These are phyloP conservation scores for Chrysoporthe deuterocubensis DNA, from an alignment of 2,329 filamentous ascomycete species.

Conservation along the genomic window DNA sequence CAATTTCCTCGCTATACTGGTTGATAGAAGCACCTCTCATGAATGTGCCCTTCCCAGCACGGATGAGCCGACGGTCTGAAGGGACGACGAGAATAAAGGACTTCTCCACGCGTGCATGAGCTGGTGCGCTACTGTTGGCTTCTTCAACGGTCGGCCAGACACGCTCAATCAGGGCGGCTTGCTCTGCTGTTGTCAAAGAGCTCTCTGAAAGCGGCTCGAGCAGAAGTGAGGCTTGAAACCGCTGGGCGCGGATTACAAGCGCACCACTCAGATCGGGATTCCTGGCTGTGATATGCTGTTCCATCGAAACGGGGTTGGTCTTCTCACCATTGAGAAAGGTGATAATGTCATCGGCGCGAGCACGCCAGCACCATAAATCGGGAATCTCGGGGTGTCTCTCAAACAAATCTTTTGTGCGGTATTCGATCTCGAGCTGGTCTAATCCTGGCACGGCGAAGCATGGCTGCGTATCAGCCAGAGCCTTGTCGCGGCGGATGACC, in stretches of 20 bases:
- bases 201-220: slow-evolving; percentile 45
- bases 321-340: slow-evolving; percentile 39
- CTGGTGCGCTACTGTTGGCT: slow-evolving; percentile 1
- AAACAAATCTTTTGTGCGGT: slow-evolving; percentile 11
- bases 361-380: slow-evolving; percentile 36
- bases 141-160: slow-evolving; percentile 21
- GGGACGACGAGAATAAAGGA: slow-evolving; percentile 44
- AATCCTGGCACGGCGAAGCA: slow-evolving; percentile 24
- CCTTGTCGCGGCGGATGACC: slow-evolving; percentile 5
- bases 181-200: slow-evolving; percentile 24
- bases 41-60: slow-evolving; percentile 47
- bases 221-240: slow-evolving; percentile 10
- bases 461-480: not conserved
- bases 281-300: slow-evolving; percentile 30
- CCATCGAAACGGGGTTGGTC: slow-evolving; percentile 37
- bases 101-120: slow-evolving; percentile 38
- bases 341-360: slow-evolving; percentile 38
- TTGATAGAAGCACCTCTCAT: slow-evolving; percentile 13
- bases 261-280: slow-evolving; percentile 15
- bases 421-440: not conserved
- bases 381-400: slow-evolving; percentile 31
- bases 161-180: slow-evolving; percentile 29
- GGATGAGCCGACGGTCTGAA: slow-evolving; percentile 44
- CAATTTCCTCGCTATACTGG: slow-evolving; percentile 29
- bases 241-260: not conserved